These are phyloP conservation scores for Rhizoctonia solani DNA, from an alignment of 1,284 basidiomycete species.

Conservation along the genomic window DNA sequence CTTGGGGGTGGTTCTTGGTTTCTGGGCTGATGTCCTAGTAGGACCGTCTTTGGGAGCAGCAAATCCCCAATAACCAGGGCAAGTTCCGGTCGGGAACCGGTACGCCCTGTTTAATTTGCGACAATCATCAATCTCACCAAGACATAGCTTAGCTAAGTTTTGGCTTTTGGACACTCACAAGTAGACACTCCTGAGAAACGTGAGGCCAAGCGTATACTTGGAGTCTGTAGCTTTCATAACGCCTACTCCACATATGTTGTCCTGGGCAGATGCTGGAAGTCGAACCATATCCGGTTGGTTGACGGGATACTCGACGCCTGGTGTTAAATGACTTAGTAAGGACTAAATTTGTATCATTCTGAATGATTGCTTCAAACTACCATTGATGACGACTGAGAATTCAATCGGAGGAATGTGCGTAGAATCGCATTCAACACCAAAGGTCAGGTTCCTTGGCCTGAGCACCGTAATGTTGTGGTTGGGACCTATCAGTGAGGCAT, in stretches of 20 bases:
- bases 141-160: no score
- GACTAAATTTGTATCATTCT: not conserved
- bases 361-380: not conserved
- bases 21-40: constrained; percentile 8
- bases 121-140: not conserved
- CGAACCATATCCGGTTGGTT: constrained; percentile 18
- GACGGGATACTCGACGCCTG: constrained; percentile 24
- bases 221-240: constrained; percentile 4
- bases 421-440: constrained; percentile 12
- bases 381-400: constrained; percentile 32
- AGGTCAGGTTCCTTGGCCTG: constrained; percentile 8
- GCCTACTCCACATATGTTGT: constrained; percentile 28
- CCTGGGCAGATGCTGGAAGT: not conserved
- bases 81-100: constrained; percentile 23
- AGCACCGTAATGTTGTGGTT: constrained; percentile 12
- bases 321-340: not conserved
- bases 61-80: constrained; percentile 28
- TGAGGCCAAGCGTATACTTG: constrained; percentile 9
- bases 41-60: constrained; percentile 16
- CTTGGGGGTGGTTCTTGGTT: constrained; percentile 11
- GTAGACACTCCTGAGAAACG: constrained; percentile 29
- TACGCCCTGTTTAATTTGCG: constrained; percentile 13
- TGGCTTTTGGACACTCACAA: not conserved
- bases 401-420: not conserved
- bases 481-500: not conserved